Evolutionary conservation across 164 flowering plant genomes (phyloP).

Genomic region (Aristolochia californica): DNA sequence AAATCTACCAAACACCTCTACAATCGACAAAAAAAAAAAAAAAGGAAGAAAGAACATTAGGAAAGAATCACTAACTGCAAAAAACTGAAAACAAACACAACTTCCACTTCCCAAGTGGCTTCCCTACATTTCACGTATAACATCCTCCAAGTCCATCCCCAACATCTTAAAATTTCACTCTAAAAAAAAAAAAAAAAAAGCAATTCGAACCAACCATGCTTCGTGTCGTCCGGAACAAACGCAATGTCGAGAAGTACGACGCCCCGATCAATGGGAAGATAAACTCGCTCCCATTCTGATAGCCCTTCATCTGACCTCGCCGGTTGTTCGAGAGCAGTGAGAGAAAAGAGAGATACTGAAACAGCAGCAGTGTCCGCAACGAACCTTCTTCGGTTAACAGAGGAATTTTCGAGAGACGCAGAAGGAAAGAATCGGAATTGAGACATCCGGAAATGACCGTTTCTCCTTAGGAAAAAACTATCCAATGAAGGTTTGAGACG

Average conservation of each 20-base stretch:
- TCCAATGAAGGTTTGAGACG: slow-evolving; percentile 18
- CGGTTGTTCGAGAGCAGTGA: slow-evolving; percentile 12
- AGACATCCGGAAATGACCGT: slow-evolving; percentile 2
- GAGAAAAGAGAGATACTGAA: slow-evolving; percentile 16
- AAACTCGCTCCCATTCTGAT: slow-evolving; percentile 85
- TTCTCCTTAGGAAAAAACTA: slow-evolving; percentile 5
- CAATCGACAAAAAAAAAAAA: no score
- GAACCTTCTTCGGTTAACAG: slow-evolving; percentile 28
- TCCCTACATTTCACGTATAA: background rate
- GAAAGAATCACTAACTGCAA: background rate
- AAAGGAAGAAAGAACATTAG: background rate
- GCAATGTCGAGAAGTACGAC: slow-evolving; percentile 95
- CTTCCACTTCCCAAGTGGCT: no score
- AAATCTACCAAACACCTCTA: background rate
- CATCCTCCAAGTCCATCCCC: no score
- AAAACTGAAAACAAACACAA: background rate
- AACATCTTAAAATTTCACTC: background rate
- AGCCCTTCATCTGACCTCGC: slow-evolving; percentile 51
- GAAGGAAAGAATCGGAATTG: slow-evolving; percentile 7
- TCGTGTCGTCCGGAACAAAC: slow-evolving; percentile 84
- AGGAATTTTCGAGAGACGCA: slow-evolving; percentile 1
- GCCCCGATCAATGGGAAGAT: slow-evolving; percentile 82
- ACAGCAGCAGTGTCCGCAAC: slow-evolving; percentile 32
- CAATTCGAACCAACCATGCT: slow-evolving; percentile 39
- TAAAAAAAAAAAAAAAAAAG: background rate